Evolutionary conservation across 768 basidiomycete species (phyloP), one percentile per base, ranked within the genome.

Genomic region (Dictyophora rubrovolvata): DNA sequence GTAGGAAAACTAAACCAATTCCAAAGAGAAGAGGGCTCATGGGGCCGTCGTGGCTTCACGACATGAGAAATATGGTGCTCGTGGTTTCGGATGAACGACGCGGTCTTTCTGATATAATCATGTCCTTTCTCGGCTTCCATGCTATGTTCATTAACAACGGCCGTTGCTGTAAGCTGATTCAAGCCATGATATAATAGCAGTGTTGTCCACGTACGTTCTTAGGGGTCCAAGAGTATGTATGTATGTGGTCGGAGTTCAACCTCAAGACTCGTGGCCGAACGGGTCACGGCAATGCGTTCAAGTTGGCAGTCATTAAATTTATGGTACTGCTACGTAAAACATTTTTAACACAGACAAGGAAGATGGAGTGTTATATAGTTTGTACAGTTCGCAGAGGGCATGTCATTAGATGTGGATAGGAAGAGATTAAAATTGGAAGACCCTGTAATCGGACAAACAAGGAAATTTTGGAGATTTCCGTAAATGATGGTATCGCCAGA

Each of bases 61-160:
- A 79, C 79, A 65, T 85, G 81, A 53, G 90, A 91, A 12, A 94
- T 80, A 47, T 77, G 78, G 62, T 75, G 76, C 69, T 90, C 88
- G 69, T 93, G 83, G 16, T 75, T 72, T 63, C 84, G 79, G 67
- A 93, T 83, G 69, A 85, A 92, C 20, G 78, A 64, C 1, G 90
- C 83, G 5, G 86, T 77, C 28, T 80, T 77, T 63, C 83, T 80
- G 53, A 93, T 69, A 69, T 89, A 93, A 48, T 79, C 82, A 74
- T 93, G 89, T 62, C 87, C 90, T 35, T 77, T 68, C 69, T 88
- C 79, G 37, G 73, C 72, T 46, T 81, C 75, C 77, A 80, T 80
- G 63, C 60, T 59, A 61, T 33, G 36, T 46, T 50, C 53, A 28
- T 42, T 55, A 76, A 67, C 73, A 75, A 59, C 46, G 50, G 62